Conservation (phyloP, 2,329 filamentous ascomycete species). For the Monosporascus ibericus region DNA sequence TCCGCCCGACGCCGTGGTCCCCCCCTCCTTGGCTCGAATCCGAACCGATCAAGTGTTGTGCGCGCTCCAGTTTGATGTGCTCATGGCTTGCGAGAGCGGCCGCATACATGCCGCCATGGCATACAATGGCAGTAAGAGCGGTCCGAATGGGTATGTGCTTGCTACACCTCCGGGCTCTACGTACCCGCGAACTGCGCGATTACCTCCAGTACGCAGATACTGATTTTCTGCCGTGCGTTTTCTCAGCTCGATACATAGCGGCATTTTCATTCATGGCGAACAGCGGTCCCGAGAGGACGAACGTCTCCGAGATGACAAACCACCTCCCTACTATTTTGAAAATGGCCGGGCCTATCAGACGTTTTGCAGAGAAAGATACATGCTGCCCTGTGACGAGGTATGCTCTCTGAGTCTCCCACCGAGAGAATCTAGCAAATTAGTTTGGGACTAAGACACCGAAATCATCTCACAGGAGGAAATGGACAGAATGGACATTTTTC, state of each 20-base stretch:
- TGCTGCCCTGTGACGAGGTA: conserved; percentile 74
- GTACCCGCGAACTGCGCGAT: neutral
- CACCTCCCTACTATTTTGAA: conserved; percentile 41
- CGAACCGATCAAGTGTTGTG: too few relatives aligned
- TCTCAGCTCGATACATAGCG: neutral
- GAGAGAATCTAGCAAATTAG: conserved; percentile 10
- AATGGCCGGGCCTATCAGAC: conserved; percentile 67
- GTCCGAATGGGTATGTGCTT: conserved; percentile 12
- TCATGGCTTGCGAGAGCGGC: too few relatives aligned
- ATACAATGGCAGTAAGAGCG: conserved; percentile 13
- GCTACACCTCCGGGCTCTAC: too few relatives aligned
- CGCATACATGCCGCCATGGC: conserved; percentile 9
- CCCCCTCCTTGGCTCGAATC: too few relatives aligned
- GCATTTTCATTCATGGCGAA: conserved; percentile 1
- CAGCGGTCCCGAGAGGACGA: conserved; percentile 9
- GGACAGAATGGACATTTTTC: conserved; percentile 75
- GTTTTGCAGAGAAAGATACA: conserved; percentile 62
- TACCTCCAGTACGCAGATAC: conserved; percentile 6
- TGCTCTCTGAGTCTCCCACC: conserved; percentile 15
- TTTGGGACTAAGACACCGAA: neutral
- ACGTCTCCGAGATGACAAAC: conserved; percentile 8
- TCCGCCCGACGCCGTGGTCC: too few relatives aligned
- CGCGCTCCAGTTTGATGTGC: too few relatives aligned
- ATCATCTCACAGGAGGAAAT: conserved; percentile 53
- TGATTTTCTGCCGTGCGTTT: conserved; percentile 4